Evolutionary conservation across 2,329 filamentous ascomycete species (phyloP).

Genomic region (Aspergillus transmontanensis): DNA sequence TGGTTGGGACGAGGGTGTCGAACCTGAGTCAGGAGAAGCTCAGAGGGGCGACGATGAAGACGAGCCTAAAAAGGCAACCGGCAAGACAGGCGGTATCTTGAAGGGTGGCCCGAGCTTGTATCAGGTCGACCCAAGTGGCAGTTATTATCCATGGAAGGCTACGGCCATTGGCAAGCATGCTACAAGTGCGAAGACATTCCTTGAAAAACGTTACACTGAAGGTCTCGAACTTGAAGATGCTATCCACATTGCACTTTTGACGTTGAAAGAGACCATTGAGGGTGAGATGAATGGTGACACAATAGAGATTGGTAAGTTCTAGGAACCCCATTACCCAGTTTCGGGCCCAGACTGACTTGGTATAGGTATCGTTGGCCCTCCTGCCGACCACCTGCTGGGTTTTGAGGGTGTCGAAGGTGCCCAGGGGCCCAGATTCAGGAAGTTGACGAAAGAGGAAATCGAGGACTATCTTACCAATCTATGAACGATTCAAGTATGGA

Average conservation of each 20-base stretch:
- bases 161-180: conserved; percentile 99
- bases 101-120: conserved; percentile 98
- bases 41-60: conserved; percentile 56
- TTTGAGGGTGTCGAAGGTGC: conserved; percentile 58
- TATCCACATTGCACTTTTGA: conserved; percentile 95
- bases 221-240: conserved; percentile 96
- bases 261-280: conserved; percentile 98
- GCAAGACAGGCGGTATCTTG: conserved; percentile 91
- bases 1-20: conserved; percentile 95
- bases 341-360: conserved; percentile 4
- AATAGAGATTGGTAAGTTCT: conserved; percentile 83
- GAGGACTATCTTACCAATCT: conserved; percentile 99
- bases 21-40: conserved; percentile 75
- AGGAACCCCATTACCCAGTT: neutral
- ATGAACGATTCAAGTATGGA: conserved; percentile 53
- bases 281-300: conserved; percentile 99
- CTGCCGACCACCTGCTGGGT: conserved; percentile 88
- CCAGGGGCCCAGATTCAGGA: conserved; percentile 48
- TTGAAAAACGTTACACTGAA: conserved; percentile 99
- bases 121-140: conserved; percentile 97
- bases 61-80: conserved; percentile 69
- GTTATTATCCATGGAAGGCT: conserved; percentile 99
- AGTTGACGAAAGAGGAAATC: conserved; percentile 95
- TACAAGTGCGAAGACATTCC: conserved; percentile 96
- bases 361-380: conserved; percentile 88